These are phyloP conservation scores for Leccinum sublutescens DNA, from an alignment of 768 basidiomycete genomes.

Conservation along the genomic window DNA sequence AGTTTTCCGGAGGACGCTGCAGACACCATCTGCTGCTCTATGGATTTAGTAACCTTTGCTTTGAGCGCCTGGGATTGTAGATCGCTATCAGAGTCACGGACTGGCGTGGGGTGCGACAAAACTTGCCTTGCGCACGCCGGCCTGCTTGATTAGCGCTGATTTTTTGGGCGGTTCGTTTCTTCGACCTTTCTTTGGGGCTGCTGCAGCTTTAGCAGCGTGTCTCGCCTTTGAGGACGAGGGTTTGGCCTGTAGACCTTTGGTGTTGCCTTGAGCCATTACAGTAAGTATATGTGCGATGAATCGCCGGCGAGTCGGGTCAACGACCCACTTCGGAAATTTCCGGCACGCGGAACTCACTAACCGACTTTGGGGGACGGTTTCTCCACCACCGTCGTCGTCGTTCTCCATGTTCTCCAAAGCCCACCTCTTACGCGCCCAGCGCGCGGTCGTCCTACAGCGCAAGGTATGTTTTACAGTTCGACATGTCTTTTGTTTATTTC, in stretches of 20 bases:
- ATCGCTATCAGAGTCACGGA: not conserved
- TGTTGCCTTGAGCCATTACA: conserved; percentile 75
- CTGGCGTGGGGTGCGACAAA: not conserved
- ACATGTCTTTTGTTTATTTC: not conserved
- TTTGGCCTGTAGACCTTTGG: conserved; percentile 72
- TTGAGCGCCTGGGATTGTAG: conserved; percentile 59
- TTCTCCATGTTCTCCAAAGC: conserved; percentile 44
- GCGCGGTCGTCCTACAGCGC: conserved; percentile 44
- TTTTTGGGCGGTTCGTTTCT: conserved; percentile 83
- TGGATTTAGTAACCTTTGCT: conserved; percentile 88
- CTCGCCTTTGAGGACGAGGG: conserved; percentile 43
- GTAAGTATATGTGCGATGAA: not conserved
- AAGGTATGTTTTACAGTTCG: conserved; percentile 36
- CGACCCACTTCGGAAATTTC: conserved; percentile 22
- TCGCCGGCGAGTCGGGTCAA: not conserved
- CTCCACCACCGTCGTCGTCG: conserved; percentile 11
- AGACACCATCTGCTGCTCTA: conserved; percentile 87
- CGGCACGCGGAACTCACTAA: conserved; percentile 15
- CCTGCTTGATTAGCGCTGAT: conserved; percentile 64
- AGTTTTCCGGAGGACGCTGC: conserved; percentile 89
- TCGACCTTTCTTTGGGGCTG: conserved; percentile 76
- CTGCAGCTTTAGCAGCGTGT: conserved; percentile 63
- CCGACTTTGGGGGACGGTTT: not conserved
- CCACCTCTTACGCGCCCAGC: conserved; percentile 52
- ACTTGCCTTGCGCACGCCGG: conserved; percentile 71